Evolutionary conservation across 768 basidiomycete genomes (phyloP), one percentile per base, ranked within the genome.

Genomic region (Filobasidium wieringae): DNA sequence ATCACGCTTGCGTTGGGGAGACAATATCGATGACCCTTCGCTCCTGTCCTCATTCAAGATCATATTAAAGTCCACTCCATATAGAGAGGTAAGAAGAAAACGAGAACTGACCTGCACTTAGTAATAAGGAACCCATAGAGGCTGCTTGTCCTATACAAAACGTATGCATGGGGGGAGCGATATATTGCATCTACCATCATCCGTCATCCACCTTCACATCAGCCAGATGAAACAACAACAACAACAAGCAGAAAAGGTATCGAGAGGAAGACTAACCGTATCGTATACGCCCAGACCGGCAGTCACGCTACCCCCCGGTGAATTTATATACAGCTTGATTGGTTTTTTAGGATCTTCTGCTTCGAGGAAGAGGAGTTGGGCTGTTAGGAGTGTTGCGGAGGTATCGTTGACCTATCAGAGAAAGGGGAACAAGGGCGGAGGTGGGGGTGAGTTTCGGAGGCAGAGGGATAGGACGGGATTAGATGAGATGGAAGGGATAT

Each of bases 281-380:
- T 97, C 93, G 76, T 97, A 97, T 50, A 97, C 93, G 17, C 92
- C 93, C 59, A 97, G 77, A 8, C 93, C 93, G 49, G 91, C 89
- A 0, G 92, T 93, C 36, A 97, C 93, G 67, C 86, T 87, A 30
- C 93, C 93, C 1, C 93, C 93, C 0, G 93, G 93, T 7, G 88
- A 91, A 75, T 96, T 96, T 65, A 97, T 93, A 74, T 97, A 97
- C 11, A 97, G 76, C 67, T 93, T 91, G 55, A 97, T 95, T 2
- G 93, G 93, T 70, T 89, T 88, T 8, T 84, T 82, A 0, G 90
- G 83, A 63, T 96, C 91, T 73, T 93, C 92, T 0, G 93, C 92
- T 77, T 97, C 93, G 59, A 96, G 79, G 74, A 93, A 96, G 39
- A 97, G 82, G 7, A 97, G 78, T 68, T 96, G 92, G 0, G 92